phyloP scores from a whole-genome alignment of 73 alveolate genomes.

The Paramecium octaurelia region DNA sequence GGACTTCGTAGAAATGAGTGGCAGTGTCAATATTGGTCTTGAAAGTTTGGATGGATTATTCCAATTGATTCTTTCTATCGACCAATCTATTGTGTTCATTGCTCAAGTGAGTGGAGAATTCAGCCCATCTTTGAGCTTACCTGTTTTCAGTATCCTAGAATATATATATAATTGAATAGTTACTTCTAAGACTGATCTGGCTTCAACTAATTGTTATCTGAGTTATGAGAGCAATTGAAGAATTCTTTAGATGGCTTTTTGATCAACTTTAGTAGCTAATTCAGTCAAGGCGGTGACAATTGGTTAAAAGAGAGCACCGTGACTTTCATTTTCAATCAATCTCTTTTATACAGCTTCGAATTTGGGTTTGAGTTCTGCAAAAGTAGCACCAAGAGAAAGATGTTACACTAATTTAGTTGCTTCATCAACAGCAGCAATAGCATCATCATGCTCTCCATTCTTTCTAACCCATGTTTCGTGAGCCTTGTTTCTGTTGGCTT shows the following conservation, averaged over 20 bases:
- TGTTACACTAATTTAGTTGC: constrained; percentile 44
- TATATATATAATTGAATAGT: background rate
- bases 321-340: constrained; percentile 33
- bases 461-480: constrained; percentile 44
- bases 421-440: constrained; percentile 48
- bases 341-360: constrained; percentile 15
- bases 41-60: constrained; percentile 32
- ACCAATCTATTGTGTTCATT: constrained; percentile 41
- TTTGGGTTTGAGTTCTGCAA: constrained; percentile 43
- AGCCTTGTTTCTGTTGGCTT: constrained; percentile 37
- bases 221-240: constrained; percentile 7
- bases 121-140: constrained; percentile 55
- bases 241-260: constrained; percentile 43
- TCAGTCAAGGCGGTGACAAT: constrained; percentile 35
- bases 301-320: constrained; percentile 36
- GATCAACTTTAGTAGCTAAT: constrained; percentile 42
- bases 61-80: constrained; percentile 46
- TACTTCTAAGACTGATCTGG: constrained; percentile 34
- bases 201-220: constrained; percentile 37
- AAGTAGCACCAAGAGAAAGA: constrained; percentile 42
- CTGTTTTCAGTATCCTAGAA: constrained; percentile 46
- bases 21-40: constrained; percentile 16
- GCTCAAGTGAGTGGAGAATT: constrained; percentile 39
- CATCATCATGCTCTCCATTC: constrained; percentile 48
- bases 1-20: constrained; percentile 43